phyloP scores from a whole-genome alignment of 495 filamentous ascomycete genomes.

The Talaromyces thailandensis region DNA sequence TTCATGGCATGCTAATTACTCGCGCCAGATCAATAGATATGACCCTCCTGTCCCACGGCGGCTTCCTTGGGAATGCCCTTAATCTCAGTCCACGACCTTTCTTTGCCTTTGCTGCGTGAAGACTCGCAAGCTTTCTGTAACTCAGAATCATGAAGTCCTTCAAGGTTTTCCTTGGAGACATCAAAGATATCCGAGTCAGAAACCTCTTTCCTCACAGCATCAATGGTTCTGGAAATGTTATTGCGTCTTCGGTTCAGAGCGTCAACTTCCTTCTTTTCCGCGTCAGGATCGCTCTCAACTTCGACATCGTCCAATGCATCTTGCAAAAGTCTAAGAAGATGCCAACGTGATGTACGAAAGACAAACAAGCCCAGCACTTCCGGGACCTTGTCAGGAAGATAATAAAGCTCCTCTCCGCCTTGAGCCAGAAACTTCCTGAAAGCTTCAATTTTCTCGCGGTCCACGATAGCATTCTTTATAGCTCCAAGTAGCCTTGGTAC shows the following conservation, averaged over 20 bases:
- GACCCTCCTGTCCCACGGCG: slow-evolving; percentile 31
- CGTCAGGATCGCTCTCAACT: slow-evolving; percentile 4
- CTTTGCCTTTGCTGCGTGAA: background rate
- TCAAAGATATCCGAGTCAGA: slow-evolving; percentile 28
- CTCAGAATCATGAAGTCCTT: slow-evolving; percentile 23
- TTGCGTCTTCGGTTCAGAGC: slow-evolving; percentile 29
- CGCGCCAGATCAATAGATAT: slow-evolving; percentile 23
- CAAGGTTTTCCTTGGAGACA: slow-evolving; percentile 11
- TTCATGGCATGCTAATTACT: background rate
- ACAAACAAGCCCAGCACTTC: slow-evolving; percentile 79
- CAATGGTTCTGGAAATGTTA: slow-evolving; percentile 30
- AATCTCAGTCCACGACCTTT: slow-evolving; percentile 19
- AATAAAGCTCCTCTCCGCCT: slow-evolving; percentile 68
- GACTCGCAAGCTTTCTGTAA: background rate
- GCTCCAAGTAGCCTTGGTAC: slow-evolving; percentile 54
- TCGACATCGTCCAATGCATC: slow-evolving; percentile 44
- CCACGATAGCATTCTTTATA: slow-evolving; percentile 62
- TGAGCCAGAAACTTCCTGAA: slow-evolving; percentile 72
- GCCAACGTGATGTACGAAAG: slow-evolving; percentile 78
- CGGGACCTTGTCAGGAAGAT: slow-evolving; percentile 67
- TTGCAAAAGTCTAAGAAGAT: slow-evolving; percentile 61
- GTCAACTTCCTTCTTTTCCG: slow-evolving; percentile 19
- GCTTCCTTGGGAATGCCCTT: slow-evolving; percentile 40
- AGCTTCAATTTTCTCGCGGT: slow-evolving; percentile 81
- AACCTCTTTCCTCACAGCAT: slow-evolving; percentile 22